Evolutionary conservation across 257 asterid species (phyloP).

Genomic region (Ligustrum vulgare): DNA sequence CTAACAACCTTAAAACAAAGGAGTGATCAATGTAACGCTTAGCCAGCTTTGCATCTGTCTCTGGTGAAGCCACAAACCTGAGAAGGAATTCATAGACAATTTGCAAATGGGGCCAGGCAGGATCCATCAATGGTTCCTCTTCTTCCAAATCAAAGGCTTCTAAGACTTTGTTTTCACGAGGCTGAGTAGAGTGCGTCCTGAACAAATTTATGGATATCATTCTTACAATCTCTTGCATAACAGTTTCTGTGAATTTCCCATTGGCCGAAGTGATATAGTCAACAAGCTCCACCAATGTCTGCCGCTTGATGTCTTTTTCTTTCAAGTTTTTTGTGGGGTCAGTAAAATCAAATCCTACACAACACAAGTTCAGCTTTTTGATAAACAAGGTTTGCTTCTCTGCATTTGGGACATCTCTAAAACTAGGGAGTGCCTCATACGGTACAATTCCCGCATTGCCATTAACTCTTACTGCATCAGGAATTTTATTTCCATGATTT

Average conservation of each 20-base stretch:
- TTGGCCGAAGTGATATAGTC: constrained; percentile 53
- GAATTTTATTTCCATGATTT: constrained; percentile 37
- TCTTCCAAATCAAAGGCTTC: constrained; percentile 67
- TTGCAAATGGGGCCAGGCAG: constrained; percentile 69
- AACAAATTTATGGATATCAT: constrained; percentile 53
- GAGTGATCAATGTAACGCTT: constrained; percentile 65
- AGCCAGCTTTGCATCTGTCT: constrained; percentile 68
- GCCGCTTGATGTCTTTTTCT: constrained; percentile 68
- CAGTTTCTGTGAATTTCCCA: constrained; percentile 55
- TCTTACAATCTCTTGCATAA: constrained; percentile 53
- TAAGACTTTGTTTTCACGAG: constrained; percentile 54
- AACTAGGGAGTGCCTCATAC: constrained; percentile 59
- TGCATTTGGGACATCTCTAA: constrained; percentile 57
- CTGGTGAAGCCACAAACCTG: constrained; percentile 68
- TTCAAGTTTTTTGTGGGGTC: constrained; percentile 60
- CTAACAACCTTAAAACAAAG: constrained; percentile 51
- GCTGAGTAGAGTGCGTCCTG: constrained; percentile 52
- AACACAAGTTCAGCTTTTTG: constrained; percentile 53
- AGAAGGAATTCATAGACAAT: constrained; percentile 64
- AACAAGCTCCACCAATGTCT: constrained; percentile 59
- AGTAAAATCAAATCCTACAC: constrained; percentile 53
- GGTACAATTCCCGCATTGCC: constrained; percentile 38
- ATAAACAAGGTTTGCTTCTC: constrained; percentile 60
- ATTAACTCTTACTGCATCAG: constrained; percentile 34
- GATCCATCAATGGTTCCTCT: constrained; percentile 70